Evolutionary conservation across 805 yeast genomes (phyloP).

Genomic region (Wickerhamomyces hampshirensis): DNA sequence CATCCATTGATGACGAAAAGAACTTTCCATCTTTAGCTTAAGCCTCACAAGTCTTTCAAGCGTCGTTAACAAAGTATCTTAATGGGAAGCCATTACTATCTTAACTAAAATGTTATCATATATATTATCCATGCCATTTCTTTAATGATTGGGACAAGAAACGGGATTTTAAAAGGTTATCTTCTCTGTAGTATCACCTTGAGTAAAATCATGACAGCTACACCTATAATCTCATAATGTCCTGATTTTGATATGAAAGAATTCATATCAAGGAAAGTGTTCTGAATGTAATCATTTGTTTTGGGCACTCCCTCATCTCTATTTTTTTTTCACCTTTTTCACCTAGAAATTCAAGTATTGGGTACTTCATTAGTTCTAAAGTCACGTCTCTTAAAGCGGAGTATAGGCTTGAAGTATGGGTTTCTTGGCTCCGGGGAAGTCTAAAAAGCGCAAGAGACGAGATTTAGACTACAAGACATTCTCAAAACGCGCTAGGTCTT

Average conservation of each 20-base stretch:
- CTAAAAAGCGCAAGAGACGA: conserved; percentile 3
- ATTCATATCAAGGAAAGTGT: too few relatives aligned
- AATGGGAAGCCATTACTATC: neutral
- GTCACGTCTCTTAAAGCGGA: neutral
- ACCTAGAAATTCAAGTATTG: conserved; percentile 1
- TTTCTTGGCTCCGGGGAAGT: conserved; percentile 9
- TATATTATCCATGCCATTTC: neutral
- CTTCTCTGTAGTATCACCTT: neutral
- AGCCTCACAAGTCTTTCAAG: conserved; percentile 3
- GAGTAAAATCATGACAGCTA: too few relatives aligned
- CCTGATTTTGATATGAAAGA: too few relatives aligned
- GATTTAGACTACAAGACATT: neutral
- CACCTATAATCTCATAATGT: too few relatives aligned
- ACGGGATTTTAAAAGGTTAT: neutral
- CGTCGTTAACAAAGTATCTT: neutral
- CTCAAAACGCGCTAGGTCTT: neutral
- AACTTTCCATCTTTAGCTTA: conserved; percentile 70
- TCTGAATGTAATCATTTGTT: too few relatives aligned
- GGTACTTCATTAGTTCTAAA: conserved; percentile 5
- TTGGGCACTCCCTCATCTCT: too few relatives aligned
- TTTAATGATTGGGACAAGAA: neutral
- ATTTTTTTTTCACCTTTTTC: conserved; percentile 1
- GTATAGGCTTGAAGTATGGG: conserved; percentile 5
- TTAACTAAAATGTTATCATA: neutral
- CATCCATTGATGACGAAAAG: conserved; percentile 45